Conservation (phyloP, 805 yeast genomes). For the Saccharomycopsis fermentans region DNA sequence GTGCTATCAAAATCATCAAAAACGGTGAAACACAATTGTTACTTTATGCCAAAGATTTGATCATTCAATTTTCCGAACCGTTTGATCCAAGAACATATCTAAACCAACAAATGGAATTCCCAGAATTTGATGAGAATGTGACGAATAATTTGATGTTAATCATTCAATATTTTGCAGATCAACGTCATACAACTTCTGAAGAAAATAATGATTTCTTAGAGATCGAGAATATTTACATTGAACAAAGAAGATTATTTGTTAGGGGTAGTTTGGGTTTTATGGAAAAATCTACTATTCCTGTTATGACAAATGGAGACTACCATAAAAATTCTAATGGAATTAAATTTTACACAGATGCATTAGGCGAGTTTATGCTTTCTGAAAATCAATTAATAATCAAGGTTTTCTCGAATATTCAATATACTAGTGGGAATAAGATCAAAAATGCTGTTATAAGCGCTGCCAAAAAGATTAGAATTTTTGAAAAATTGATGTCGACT, state of each 20-base stretch:
- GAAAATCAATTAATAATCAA: conserved; percentile 40
- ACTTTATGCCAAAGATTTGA: conserved; percentile 36
- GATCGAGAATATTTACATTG: conserved; percentile 29
- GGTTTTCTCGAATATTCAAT: conserved; percentile 24
- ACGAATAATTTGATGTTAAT: conserved; percentile 22
- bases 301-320: conserved; percentile 37
- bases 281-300: conserved; percentile 37
- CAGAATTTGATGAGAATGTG: conserved; percentile 11
- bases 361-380: conserved; percentile 38
- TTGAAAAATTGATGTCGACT: conserved; percentile 27
- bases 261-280: conserved; percentile 34
- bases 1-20: conserved; percentile 44
- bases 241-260: conserved; percentile 34
- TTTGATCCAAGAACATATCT: conserved; percentile 37
- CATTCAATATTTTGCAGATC: conserved; percentile 19
- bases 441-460: conserved; percentile 23
- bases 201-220: conserved; percentile 24
- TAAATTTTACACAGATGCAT: conserved; percentile 40
- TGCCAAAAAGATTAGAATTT: conserved; percentile 23
- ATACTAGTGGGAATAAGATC: conserved; percentile 9
- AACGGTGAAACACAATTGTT: conserved; percentile 48
- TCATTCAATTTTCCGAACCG: conserved; percentile 31
- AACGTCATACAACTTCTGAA: conserved; percentile 1
- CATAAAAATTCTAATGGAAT: conserved; percentile 56
- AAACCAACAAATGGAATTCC: conserved; percentile 22